These are phyloP conservation scores for Jamesozyma piceae DNA, from an alignment of 805 yeast species.

Conservation along the genomic window DNA sequence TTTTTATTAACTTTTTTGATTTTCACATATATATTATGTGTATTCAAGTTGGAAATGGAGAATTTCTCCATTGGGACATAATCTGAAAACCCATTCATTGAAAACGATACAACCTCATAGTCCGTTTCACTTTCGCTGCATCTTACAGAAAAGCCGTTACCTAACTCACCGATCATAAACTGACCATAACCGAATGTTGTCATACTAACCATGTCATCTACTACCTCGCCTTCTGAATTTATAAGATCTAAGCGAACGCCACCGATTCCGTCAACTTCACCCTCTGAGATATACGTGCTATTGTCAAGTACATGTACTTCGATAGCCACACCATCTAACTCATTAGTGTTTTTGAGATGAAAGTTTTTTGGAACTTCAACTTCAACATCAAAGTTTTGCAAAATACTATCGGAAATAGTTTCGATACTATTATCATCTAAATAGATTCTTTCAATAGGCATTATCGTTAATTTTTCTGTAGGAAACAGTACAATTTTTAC, in stretches of 20 bases:
- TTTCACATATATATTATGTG: constrained; percentile 17
- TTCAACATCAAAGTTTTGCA: constrained; percentile 17
- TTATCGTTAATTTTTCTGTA: constrained; percentile 31
- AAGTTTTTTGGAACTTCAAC: constrained; percentile 17
- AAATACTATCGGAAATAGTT: constrained; percentile 6
- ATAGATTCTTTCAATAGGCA: constrained; percentile 53
- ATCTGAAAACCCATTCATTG: constrained; percentile 21
- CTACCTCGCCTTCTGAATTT: constrained; percentile 11
- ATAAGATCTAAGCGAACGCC: constrained; percentile 48
- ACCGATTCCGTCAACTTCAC: constrained; percentile 27
- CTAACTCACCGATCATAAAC: constrained; percentile 27
- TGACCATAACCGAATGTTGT: constrained; percentile 78
- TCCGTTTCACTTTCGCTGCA: constrained; percentile 12
- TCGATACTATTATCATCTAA: neutral
- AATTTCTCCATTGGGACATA: constrained; percentile 11
- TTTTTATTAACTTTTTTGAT: constrained; percentile 4
- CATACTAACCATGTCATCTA: constrained; percentile 62
- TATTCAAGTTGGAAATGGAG: constrained; percentile 10
- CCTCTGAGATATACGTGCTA: constrained; percentile 14
- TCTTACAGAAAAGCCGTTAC: constrained; percentile 8
- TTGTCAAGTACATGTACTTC: constrained; percentile 62
- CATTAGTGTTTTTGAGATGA: constrained; percentile 31
- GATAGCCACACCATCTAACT: constrained; percentile 46
- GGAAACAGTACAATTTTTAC: constrained; percentile 55
- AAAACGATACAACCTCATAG: constrained; percentile 17